Evolutionary conservation across 495 filamentous ascomycete species (phyloP).

Genomic region (Penicillium nucicola): DNA sequence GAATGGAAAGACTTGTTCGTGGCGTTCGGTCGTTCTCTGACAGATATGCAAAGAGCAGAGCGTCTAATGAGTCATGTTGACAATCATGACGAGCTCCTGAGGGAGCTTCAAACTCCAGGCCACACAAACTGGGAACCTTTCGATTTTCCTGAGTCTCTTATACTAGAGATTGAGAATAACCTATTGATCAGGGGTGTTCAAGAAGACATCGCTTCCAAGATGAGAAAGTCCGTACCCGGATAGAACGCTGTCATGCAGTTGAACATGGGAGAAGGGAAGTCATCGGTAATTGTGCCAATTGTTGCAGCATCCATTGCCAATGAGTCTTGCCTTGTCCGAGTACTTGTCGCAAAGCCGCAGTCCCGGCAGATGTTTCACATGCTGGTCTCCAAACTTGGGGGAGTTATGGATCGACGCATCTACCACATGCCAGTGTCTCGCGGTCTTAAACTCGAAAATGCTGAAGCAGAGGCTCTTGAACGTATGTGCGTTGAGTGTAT

Average conservation of each 20-base stretch:
- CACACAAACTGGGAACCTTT: slow-evolving; percentile 52
- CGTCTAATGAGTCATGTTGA: slow-evolving; percentile 18
- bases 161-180: slow-evolving; percentile 64
- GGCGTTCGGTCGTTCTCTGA: slow-evolving; percentile 36
- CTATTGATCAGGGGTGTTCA: slow-evolving; percentile 62
- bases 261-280: slow-evolving; percentile 78
- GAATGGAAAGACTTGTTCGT: slow-evolving; percentile 18
- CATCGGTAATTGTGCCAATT: slow-evolving; percentile 67
- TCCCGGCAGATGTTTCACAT: slow-evolving; percentile 62
- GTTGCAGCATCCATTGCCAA: slow-evolving; percentile 55
- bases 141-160: slow-evolving; percentile 54
- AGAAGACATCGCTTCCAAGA: slow-evolving; percentile 51
- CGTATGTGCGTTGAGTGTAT: slow-evolving; percentile 43
- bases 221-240: slow-evolving; percentile 42
- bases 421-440: slow-evolving; percentile 65
- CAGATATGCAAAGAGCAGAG: slow-evolving; percentile 37
- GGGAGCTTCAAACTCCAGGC: slow-evolving; percentile 53
- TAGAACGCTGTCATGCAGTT: slow-evolving; percentile 62
- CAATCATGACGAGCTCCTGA: slow-evolving; percentile 35
- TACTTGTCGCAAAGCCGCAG: slow-evolving; percentile 63
- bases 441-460: slow-evolving; percentile 34
- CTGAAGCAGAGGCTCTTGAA: slow-evolving; percentile 7
- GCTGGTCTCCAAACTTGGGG: slow-evolving; percentile 56
- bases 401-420: slow-evolving; percentile 54
- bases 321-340: slow-evolving; percentile 47